These are phyloP conservation scores for Apiotrichum mycotoxinovorans DNA, from an alignment of 1,284 basidiomycete genomes.

Conservation along the genomic window DNA sequence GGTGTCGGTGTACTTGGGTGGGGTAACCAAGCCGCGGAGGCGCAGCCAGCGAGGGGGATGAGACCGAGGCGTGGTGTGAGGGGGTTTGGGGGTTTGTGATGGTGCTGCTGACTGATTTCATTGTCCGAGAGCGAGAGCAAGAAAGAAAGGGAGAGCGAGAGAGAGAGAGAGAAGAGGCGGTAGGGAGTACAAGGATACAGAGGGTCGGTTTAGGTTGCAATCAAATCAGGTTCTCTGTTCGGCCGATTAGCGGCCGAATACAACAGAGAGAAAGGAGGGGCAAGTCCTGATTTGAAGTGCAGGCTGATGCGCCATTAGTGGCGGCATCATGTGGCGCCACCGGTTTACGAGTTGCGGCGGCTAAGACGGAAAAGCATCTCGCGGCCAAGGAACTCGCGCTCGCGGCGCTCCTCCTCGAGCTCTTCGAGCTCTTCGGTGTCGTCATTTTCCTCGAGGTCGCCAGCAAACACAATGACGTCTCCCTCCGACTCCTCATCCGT, in stretches of 20 bases:
- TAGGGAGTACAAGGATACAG: not conserved
- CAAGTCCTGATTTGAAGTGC: not conserved
- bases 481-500: slow-evolving; percentile 39
- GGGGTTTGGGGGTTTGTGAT: not conserved
- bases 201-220: not conserved
- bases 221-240: not conserved
- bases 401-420: slow-evolving; percentile 28
- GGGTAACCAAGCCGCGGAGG: too few species aligned
- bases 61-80: too few species aligned
- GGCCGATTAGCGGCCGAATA: slow-evolving; percentile 2
- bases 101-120: not conserved
- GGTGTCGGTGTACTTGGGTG: not conserved
- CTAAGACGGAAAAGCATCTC: slow-evolving; percentile 17
- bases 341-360: slow-evolving; percentile 6
- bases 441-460: slow-evolving; percentile 11
- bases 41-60: not conserved
- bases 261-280: not conserved
- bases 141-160: not conserved
- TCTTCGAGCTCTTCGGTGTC: slow-evolving; percentile 18
- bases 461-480: slow-evolving; percentile 24
- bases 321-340: not conserved
- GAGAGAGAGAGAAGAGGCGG: not conserved
- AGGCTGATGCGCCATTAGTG: not conserved
- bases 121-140: not conserved
- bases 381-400: slow-evolving; percentile 33